Conservation (phyloP, 345 rosid species). For the Brassica napus region Da-Ae NC_063439.1:2507501-2508000, state of each 20-base stretch:
- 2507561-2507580: neutral
- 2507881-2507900: constrained; percentile 36
- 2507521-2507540: neutral
- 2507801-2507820: no score
- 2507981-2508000: neutral
- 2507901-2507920: constrained; percentile 19
- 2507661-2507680: neutral
- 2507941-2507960: no score
- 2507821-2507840: no score
- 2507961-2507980: no score
- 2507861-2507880: constrained; percentile 43
- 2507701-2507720: no score
- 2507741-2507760: no score
- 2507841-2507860: constrained; percentile 8
- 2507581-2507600: neutral
- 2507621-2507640: neutral
- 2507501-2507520: neutral
- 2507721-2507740: no score
- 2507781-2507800: no score
- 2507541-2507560: neutral
- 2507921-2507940: no score
- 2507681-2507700: no score
- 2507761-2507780: no score
- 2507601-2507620: neutral
- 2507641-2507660: neutral